Evolutionary conservation across 23 red algal species (phyloP).

Genomic region (Gracilaria domingensis): DNA sequence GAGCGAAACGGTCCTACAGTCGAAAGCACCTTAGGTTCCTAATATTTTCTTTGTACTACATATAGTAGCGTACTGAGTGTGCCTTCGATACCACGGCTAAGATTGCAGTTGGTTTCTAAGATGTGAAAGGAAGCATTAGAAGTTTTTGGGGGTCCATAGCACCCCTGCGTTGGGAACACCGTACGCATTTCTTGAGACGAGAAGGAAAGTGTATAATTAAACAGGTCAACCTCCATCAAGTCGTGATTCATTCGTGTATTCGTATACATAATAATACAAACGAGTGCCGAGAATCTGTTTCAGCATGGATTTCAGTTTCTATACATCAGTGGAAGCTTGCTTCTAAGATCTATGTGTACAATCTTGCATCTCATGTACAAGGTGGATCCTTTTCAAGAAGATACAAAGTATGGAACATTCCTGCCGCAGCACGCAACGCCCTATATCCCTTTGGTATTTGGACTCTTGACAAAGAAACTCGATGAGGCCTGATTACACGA

Average conservation of each 20-base stretch:
- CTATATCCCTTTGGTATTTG: slow-evolving; percentile 47
- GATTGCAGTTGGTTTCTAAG: too few species aligned
- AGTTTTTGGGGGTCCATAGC: too few species aligned
- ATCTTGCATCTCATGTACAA: background rate
- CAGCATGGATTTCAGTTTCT: background rate
- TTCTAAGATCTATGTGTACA: slow-evolving; percentile 1
- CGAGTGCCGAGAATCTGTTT: background rate
- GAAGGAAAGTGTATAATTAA: too few species aligned
- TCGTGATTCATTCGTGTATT: background rate
- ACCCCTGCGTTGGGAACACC: too few species aligned
- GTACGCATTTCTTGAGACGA: too few species aligned
- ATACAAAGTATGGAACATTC: slow-evolving; percentile 64
- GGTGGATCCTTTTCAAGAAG: slow-evolving; percentile 27
- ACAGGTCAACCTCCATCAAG: background rate
- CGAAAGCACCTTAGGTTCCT: too few species aligned
- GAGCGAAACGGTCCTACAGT: too few species aligned
- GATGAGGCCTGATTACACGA: slow-evolving; percentile 50
- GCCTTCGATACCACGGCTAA: too few species aligned
- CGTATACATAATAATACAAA: background rate
- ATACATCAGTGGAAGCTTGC: background rate
- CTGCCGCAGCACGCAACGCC: slow-evolving; percentile 37
- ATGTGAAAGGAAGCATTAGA: too few species aligned
- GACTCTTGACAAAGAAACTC: slow-evolving; percentile 49
- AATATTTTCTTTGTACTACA: too few species aligned
- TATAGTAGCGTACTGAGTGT: too few species aligned